Base-by-base conservation (phyloP, 495 filamentous ascomycete genomes). In the Pyrenopolyporus hunteri region DNA sequence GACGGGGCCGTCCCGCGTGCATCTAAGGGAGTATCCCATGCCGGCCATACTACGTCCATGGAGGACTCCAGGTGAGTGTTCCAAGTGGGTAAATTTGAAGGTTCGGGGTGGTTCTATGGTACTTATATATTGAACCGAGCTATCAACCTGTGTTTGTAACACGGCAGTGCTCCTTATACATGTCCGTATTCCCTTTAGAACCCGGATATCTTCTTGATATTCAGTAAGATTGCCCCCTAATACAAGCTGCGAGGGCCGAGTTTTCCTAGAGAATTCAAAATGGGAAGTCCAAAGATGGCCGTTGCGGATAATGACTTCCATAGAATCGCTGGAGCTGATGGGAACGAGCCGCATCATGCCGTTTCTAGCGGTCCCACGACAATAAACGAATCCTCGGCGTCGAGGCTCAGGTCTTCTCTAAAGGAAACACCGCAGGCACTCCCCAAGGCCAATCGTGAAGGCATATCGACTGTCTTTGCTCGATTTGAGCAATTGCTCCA, bases 401-500 rank as follows among this genome's bases (percentile, higher is more conserved):
- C 48, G 4, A 35, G 33, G 36, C 52, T 23, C 10, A 46, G 53
- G 3, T 31, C 63, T 56, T 19, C 63, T 7, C 54, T 28, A 9
- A 65, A 64, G 26, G 63, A 50, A 20, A 54, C 57, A 36, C 53
- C 60, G n/a, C 56, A 57, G 4, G 13, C 57, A 26, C 51, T 55
- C 4, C 73, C 66, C 10, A 75, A 65, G 39, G 63, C 71, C n/a
- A 59, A 67, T 44, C 73, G 63, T 26, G 61, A 78, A 45, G 77
- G 74, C 7, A 72, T 83, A 35, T 69, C 65, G 17, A 69, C 76
- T 13, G 78, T 82, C 9, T 88, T 91, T 50, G 78, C 83, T 47
- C 77, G 82, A 59, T 85, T 85, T 73, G 80, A 78, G 10, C 86
- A 89, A 57, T 63, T 91, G 14, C 80, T 91, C 42, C 82, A 86